Percentiles rank a stretch among this genome's conserved stretches.
These are phyloP conservation scores for Neopestalotiopsis rosae DNA, from an alignment of 2,329 filamentous ascomycete genomes.

Conservation along the genomic window DNA sequence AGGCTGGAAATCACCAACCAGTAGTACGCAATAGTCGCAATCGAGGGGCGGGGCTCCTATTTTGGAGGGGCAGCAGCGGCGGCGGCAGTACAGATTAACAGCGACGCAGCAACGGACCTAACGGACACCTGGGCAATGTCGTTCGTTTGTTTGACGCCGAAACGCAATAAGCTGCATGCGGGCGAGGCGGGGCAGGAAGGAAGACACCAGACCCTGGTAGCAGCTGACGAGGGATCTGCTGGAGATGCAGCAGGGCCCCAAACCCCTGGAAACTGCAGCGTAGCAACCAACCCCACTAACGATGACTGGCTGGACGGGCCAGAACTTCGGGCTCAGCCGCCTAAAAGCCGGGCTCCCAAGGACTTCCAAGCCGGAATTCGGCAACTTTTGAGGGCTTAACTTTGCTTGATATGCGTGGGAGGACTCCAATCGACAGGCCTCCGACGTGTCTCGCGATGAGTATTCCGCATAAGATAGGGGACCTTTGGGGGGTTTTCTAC, in stretches of 20 bases:
- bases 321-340: neutral
- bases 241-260: neutral
- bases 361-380: neutral
- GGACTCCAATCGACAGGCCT: constrained; percentile 8
- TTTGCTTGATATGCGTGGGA: constrained; percentile 8
- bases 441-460: neutral
- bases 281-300: neutral
- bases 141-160: no score
- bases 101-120: neutral
- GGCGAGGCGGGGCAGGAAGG: neutral
- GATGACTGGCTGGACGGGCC: neutral
- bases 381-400: neutral
- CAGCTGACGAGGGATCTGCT: neutral
- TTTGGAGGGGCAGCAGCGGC: neutral
- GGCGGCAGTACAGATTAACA: no score
- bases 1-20: neutral
- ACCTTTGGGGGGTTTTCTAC: neutral
- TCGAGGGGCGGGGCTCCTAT: neutral
- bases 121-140: neutral
- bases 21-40: neutral
- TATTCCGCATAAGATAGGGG: neutral
- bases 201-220: neutral
- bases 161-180: neutral
- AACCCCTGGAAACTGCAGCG: neutral
- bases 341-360: neutral